Evolutionary conservation across 108 stramenopile genomes (phyloP), one percentile per base, ranked within the genome.

Genomic region (Stephanodiscus minutulus): DNA sequence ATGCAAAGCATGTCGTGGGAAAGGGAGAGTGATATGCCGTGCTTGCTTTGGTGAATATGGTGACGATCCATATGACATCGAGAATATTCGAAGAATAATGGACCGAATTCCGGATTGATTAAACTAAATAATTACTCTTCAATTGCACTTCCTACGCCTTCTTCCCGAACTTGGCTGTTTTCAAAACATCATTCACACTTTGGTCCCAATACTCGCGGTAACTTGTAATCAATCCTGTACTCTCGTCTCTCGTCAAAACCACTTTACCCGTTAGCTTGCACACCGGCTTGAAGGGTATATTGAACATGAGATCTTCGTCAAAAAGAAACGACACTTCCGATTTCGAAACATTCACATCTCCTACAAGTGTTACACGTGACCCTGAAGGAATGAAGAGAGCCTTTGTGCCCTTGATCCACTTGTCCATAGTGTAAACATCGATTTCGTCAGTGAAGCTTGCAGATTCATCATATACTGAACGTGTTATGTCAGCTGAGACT

Each of bases 131-230:
- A 37, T 3, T 64, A 47, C 44, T 27, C 33, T 44, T 21, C 61
- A 41, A 62, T 27, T 35, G 36, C 11, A 9, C 46, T 27, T 7
- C 41, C 36, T 48, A 79, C 20, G 59, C 66, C 41, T 70, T 75
- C 44, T 75, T 77, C 3, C 76, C 79, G 33, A 89, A 89, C 47
- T 89, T 91, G 49, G 90, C 90, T 25, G 84, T 74, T 73, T 86
- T 88, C 64, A 92, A 68, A 15, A 95, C 93, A 43, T 83, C 84
- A 33, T 66, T 67, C 1, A 95, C 89, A 73, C 85, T 83, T 71
- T 96, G 91, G 79, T 96, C 94, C 94, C 94, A 96, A 67, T 71
- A 87, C 66, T 96, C 94, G 50, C 79, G 75, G 64, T 96, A 96
- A 20, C 78, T 83, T 10, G 89, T 92, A 46, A 96, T 93, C 54